phyloP scores from a whole-genome alignment of 2,329 filamentous ascomycete species.

The Zalaria obscura region DNA sequence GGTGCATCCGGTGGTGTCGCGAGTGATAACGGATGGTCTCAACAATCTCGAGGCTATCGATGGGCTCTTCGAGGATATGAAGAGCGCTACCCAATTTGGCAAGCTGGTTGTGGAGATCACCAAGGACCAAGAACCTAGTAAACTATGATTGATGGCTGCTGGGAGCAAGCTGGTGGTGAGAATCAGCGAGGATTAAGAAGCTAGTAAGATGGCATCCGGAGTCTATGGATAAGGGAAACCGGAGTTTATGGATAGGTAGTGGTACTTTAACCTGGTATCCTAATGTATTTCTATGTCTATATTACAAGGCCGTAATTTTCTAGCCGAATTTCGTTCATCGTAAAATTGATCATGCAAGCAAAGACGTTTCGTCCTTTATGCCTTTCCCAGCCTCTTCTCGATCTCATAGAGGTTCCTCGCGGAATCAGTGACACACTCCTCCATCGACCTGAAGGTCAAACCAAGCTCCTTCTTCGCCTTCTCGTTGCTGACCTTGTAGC shows the following conservation, averaged over 20 bases:
- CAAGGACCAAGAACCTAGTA: constrained; percentile 11
- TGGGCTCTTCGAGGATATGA: constrained; percentile 75
- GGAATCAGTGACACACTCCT: constrained; percentile 46
- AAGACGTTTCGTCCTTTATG: too few relatives aligned
- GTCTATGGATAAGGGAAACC: too few relatives aligned
- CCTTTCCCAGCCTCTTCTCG: neutral
- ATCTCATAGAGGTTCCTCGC: constrained; percentile 34
- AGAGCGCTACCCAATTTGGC: constrained; percentile 72
- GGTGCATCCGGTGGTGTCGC: constrained; percentile 65
- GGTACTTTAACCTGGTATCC: too few relatives aligned
- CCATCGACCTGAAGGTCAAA: constrained; percentile 42
- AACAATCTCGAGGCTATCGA: constrained; percentile 70
- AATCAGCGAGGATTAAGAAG: too few relatives aligned
- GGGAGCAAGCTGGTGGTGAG: too few relatives aligned
- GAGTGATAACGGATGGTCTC: constrained; percentile 45
- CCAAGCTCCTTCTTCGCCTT: constrained; percentile 36
- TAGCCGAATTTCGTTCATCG: too few relatives aligned
- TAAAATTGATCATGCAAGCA: too few relatives aligned
- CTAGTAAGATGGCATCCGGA: too few relatives aligned
- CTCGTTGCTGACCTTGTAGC: constrained; percentile 20
- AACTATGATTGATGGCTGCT: neutral
- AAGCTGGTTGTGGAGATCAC: constrained; percentile 70
- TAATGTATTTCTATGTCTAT: too few relatives aligned
- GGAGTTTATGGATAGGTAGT: too few relatives aligned
- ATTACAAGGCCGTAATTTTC: too few relatives aligned